Conservation (phyloP, 768 basidiomycete species). For the Auricularia sp. region DNA sequence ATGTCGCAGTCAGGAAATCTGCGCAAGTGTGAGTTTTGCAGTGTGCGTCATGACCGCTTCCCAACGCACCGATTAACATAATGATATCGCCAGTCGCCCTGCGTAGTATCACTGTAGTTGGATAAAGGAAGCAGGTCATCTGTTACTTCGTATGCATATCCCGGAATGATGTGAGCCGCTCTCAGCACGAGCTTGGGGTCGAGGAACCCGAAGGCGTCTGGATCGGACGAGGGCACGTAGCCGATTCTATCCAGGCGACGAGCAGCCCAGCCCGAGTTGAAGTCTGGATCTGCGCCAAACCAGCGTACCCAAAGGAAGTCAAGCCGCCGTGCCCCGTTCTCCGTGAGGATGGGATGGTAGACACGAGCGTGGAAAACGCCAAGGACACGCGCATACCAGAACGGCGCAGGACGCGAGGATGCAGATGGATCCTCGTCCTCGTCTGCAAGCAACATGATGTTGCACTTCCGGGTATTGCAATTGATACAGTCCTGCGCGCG, state of each 20-base stretch:
- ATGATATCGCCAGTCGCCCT: constrained; percentile 24
- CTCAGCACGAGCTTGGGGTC: constrained; percentile 32
- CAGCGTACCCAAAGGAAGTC: constrained; percentile 35
- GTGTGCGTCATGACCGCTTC: background rate
- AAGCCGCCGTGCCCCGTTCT: constrained; percentile 12
- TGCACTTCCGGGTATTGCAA: constrained; percentile 19
- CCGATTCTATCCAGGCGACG: constrained; percentile 28
- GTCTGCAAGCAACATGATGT: constrained; percentile 25
- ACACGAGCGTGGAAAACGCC: constrained; percentile 22
- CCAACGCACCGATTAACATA: constrained; percentile 27
- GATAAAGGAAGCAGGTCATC: constrained; percentile 7
- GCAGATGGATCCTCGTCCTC: constrained; percentile 4
- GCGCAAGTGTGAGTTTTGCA: background rate
- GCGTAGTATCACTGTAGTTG: constrained; percentile 3
- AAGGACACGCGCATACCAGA: constrained; percentile 27
- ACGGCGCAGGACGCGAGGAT: constrained; percentile 16
- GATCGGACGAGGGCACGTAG: constrained; percentile 23
- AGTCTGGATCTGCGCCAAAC: constrained; percentile 21
- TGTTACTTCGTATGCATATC: constrained; percentile 20
- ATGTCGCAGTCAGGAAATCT: background rate
- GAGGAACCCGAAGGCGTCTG: constrained; percentile 33
- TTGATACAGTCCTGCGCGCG: constrained; percentile 33
- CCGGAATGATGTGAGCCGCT: constrained; percentile 33
- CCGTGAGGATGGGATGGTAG: background rate
- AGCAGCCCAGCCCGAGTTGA: constrained; percentile 17